Evolutionary conservation across 768 basidiomycete genomes (phyloP), one percentile per base, ranked within the genome.

Genomic region (Rhodotorula toruloides): DNA sequence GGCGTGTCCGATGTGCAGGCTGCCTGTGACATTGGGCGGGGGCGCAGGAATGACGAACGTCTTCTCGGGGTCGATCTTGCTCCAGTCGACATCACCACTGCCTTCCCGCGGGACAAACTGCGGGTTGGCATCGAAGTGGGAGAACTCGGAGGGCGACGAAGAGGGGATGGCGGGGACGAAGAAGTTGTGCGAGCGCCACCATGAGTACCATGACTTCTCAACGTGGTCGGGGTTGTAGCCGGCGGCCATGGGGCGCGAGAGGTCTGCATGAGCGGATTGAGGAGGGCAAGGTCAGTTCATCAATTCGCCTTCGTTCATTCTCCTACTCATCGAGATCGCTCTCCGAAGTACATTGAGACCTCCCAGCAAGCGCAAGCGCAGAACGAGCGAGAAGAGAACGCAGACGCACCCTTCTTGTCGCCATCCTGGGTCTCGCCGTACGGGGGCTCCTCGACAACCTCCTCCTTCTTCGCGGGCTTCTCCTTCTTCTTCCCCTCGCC

Each of bases 21-120:
- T 87, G 12, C 96, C 96, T 0, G 96, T 99, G 70, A 99, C 92
- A 74, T 98, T 98, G 7, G 96, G 96, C 4, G 94, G 94, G 34
- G 96, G 96, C 0, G 85, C 82, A 0, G 92, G 89, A 34, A 99
- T 84, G 65, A 93, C 86, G 76, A 97, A 97, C 19, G 80, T 75
- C 34, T 86, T 88, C 44, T 87, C 84, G 2, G 83, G 80, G 56
- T 85, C 84, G 55, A 94, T 91, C 71, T 85, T 84, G 84, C 94
- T 96, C 81, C 87, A 94, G 8, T 91, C 93, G 74, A 91, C 83
- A 6, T 85, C 83, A 43, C 85, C 81, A 43, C 36, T 37, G 43
- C 39, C 37, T 21, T 42, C 58, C 27, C 72, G 72, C 13, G 69
- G 68, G 42, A 67, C 49, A 50, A 61, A 61, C 17, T 54, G 46